Evolutionary conservation across 2,329 filamentous ascomycete genomes (phyloP), one percentile per base, ranked within the genome.

Genomic region (Claviceps pazoutovae): DNA sequence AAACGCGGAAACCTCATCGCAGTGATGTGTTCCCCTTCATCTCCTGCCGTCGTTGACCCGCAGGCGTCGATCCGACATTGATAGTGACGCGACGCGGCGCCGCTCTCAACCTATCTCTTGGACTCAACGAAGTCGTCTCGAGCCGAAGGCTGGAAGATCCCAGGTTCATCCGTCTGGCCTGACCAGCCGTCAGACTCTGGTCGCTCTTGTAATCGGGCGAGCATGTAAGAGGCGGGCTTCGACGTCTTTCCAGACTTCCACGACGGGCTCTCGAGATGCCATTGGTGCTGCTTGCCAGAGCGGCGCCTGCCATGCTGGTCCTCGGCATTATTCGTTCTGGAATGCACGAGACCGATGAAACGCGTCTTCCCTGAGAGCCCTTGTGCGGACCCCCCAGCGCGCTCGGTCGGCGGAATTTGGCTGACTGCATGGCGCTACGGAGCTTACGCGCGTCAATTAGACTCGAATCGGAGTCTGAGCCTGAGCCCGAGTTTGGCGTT

Each of bases 141-240:
- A 60, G 37, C 13, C 64, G 62, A 54, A 71, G 57, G 54, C 67
- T 71, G 9, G 44, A 46, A 26, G 43, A 30, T 38, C 72, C 70
- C 53, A 80, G 63, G 57, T 78, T 75, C 76, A 81, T 80, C 46
- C 78, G 70, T 50, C 78, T 65, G 21, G 76, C 78, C 59, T 81
- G 77, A 2, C 75, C 76, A 1, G 73, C 66, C 11, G 76, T 79
- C 55, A 80, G 68, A 3, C 65, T 62, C 54, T 67, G 64, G 23
- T 69, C 64, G 16, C 61, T 55, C 49, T 62, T 66, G 51, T 58
- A 58, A 21, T 74, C 70, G 1, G 76, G 72, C 38, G 74, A 75
- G 62, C 74, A 79, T 37, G 68, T 62, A 58, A 80, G 71, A 14
- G 78, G 76, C 13, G 76, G 76, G 54, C 74, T 77, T 49, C 71